Percentiles rank a stretch among this genome's conserved stretches.
Conservation (phyloP, 129 eudicot species). For the Centrapalus pauciflorus region DNA sequence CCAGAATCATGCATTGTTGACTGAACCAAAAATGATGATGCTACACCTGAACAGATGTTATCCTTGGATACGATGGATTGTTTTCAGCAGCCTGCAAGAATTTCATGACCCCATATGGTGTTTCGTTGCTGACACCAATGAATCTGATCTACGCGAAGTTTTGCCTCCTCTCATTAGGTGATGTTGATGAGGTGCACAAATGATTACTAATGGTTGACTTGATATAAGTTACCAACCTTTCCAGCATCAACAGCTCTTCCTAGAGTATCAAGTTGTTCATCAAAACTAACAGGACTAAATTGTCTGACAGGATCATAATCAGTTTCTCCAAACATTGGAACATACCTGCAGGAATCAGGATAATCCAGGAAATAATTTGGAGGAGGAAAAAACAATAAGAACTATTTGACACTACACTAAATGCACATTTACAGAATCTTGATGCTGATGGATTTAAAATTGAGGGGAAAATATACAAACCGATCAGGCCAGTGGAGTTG, state of each 20-base stretch:
- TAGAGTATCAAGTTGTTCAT: constrained; percentile 79
- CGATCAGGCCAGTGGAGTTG: constrained; percentile 99
- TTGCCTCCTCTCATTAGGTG: background rate
- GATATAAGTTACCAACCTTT: constrained; percentile 52
- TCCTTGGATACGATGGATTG: constrained; percentile 41
- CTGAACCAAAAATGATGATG: constrained; percentile 11
- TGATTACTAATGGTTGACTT: background rate
- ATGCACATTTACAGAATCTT: background rate
- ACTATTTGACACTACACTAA: background rate
- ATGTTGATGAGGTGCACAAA: background rate
- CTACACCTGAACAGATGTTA: constrained; percentile 79
- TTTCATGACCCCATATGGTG: constrained; percentile 97
- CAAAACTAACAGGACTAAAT: constrained; percentile 48
- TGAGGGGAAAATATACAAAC: constrained; percentile 41
- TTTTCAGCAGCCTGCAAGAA: constrained; percentile 63
- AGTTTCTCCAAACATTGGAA: constrained; percentile 98
- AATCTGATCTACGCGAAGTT: constrained; percentile 64
- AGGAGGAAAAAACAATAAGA: background rate
- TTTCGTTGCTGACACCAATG: constrained; percentile 89
- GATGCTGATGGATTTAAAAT: background rate
- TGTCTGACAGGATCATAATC: constrained; percentile 60
- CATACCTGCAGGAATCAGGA: constrained; percentile 60
- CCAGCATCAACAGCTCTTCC: constrained; percentile 87
- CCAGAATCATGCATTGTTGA: background rate
- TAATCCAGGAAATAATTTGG: background rate